Evolutionary conservation across 2,329 filamentous ascomycete species (phyloP).

Genomic region (Trichophyton schoenleinii): DNA sequence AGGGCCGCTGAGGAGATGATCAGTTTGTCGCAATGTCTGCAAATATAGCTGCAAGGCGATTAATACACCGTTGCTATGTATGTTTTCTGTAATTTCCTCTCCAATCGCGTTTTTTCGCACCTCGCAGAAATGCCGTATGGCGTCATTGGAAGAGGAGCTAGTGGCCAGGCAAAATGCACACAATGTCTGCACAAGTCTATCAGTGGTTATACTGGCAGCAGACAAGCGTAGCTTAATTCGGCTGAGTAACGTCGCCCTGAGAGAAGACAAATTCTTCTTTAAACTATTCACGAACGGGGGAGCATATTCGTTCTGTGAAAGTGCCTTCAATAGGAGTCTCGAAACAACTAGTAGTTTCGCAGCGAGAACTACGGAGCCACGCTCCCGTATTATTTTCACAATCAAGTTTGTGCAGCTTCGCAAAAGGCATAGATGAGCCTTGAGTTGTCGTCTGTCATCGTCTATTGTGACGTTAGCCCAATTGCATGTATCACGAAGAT

Average conservation of each 20-base stretch:
- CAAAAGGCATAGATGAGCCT: slow-evolving; percentile 46
- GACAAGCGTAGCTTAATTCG: slow-evolving; percentile 47
- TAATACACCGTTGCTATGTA: slow-evolving; percentile 42
- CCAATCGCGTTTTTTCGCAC: slow-evolving; percentile 58
- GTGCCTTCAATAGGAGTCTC: slow-evolving; percentile 59
- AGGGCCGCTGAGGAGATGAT: slow-evolving; percentile 59
- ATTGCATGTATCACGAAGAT: neutral
- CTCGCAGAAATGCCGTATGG: slow-evolving; percentile 63
- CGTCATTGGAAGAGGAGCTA: slow-evolving; percentile 66
- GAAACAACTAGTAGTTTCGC: slow-evolving; percentile 66
- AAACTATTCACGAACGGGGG: slow-evolving; percentile 49
- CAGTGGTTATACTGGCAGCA: slow-evolving; percentile 31
- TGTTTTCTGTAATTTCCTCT: slow-evolving; percentile 43
- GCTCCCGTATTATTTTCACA: slow-evolving; percentile 40
- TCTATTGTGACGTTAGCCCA: slow-evolving; percentile 17
- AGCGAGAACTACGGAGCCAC: slow-evolving; percentile 41
- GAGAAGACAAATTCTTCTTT: slow-evolving; percentile 48
- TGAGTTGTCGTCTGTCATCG: slow-evolving; percentile 32
- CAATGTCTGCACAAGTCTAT: slow-evolving; percentile 55
- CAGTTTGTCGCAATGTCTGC: slow-evolving; percentile 63
- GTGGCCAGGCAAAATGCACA: slow-evolving; percentile 72
- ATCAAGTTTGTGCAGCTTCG: slow-evolving; percentile 44
- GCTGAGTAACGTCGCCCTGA: slow-evolving; percentile 53
- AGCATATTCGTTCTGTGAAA: slow-evolving; percentile 42
- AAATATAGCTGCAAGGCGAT: slow-evolving; percentile 61